These are phyloP conservation scores for Didymella sp. DNA, from an alignment of 2,329 filamentous ascomycete species.

Conservation along the genomic window DNA sequence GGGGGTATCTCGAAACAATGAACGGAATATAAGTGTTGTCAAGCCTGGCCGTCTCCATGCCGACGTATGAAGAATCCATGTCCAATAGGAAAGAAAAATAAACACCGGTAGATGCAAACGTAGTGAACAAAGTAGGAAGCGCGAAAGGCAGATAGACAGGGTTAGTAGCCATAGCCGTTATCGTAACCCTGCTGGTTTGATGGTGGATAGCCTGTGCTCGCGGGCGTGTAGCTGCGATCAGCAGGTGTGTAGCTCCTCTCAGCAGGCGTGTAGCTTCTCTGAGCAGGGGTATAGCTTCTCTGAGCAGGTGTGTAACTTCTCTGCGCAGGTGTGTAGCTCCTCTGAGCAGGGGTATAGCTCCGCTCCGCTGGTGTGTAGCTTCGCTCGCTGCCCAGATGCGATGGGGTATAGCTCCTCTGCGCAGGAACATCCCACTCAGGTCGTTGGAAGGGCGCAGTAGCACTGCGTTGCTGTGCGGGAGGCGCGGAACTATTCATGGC, in stretches of 20 bases:
- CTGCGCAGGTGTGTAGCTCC: constrained; percentile 16
- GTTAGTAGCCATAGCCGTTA: constrained; percentile 27
- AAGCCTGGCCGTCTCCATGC: constrained; percentile 12
- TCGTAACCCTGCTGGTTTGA: constrained; percentile 31
- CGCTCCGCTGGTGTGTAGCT: constrained; percentile 12
- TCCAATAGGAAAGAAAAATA: constrained; percentile 31
- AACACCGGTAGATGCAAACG: constrained; percentile 29
- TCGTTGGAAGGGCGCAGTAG: constrained; percentile 44
- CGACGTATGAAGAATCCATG: constrained; percentile 16
- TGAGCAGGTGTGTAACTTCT: constrained; percentile 20
- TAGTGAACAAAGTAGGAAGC: background rate
- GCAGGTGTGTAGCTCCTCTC: constrained; percentile 19
- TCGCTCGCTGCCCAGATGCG: background rate
- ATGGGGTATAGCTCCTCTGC: constrained; percentile 19
- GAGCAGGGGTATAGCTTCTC: constrained; percentile 18
- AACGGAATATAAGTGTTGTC: constrained; percentile 19
- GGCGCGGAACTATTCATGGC: constrained; percentile 33
- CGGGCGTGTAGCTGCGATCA: background rate
- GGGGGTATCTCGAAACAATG: constrained; percentile 45
- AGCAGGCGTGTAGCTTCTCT: background rate
- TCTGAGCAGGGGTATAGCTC: constrained; percentile 22
- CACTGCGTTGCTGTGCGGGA: constrained; percentile 40
- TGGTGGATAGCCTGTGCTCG: constrained; percentile 22
- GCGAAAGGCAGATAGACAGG: background rate
- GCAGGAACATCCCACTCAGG: constrained; percentile 34